Conservation (phyloP, 2,329 filamentous ascomycete genomes). For the Didymella pinodella region DNA sequence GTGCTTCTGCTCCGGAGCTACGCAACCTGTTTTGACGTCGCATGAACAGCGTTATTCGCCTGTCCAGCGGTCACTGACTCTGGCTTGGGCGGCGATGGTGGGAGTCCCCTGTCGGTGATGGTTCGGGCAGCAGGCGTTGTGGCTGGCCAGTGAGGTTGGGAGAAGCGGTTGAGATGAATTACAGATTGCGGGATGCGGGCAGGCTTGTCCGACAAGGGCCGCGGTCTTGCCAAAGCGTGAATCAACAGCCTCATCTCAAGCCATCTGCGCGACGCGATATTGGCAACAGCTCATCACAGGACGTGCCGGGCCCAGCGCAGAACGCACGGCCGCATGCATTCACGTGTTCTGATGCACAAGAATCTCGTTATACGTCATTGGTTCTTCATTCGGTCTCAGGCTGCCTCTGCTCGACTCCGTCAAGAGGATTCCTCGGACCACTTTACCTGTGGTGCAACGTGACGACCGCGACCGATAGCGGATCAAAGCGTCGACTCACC, state of each 20-base stretch:
- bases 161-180: conserved; percentile 17
- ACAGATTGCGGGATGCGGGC: conserved; percentile 20
- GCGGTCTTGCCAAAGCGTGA: conserved; percentile 11
- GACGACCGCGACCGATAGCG: conserved; percentile 14
- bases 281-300: conserved; percentile 31
- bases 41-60: conserved; percentile 22
- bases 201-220: conserved; percentile 17
- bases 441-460: conserved; percentile 16
- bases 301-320: conserved; percentile 11
- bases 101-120: conserved; percentile 23
- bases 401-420: conserved; percentile 21
- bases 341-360: conserved; percentile 13
- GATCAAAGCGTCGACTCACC: conserved; percentile 33
- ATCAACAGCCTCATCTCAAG: conserved; percentile 33
- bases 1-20: conserved; percentile 5
- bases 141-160: conserved; percentile 26
- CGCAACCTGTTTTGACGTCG: conserved; percentile 18
- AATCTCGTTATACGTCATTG: conserved; percentile 20
- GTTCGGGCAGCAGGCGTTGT: conserved; percentile 25
- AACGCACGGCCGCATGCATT: conserved; percentile 28
- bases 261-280: conserved; percentile 35
- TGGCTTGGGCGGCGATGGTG: conserved; percentile 28
- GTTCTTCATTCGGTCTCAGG: conserved; percentile 16
- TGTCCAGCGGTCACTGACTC: conserved; percentile 26
- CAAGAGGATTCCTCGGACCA: conserved; percentile 18